phyloP scores from a whole-genome alignment of 208 protist genomes.

The Leishmania amazonensis region DNA sequence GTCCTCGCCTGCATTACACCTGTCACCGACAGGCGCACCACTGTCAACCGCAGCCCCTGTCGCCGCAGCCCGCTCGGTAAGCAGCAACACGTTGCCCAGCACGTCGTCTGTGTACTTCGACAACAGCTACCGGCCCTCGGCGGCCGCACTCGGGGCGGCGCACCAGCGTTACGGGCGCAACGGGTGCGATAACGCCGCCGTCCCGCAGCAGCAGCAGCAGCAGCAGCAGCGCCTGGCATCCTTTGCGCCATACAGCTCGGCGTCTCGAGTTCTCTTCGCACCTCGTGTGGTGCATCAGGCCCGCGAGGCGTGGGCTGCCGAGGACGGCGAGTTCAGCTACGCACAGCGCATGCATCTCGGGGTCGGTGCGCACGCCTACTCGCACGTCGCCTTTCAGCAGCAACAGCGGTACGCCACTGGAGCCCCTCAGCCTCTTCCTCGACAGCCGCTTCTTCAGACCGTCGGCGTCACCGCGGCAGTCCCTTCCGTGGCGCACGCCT shows the following conservation, averaged over 20 bases:
- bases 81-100: constrained; percentile 18
- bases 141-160: background rate
- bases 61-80: constrained; percentile 4
- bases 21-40: background rate
- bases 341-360: background rate
- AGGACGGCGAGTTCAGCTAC: background rate
- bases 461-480: background rate
- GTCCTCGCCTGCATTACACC: background rate
- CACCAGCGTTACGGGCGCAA: background rate
- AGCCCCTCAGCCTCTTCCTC: background rate
- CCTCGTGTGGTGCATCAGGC: background rate
- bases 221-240: background rate
- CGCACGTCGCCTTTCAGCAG: background rate
- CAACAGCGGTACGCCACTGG: background rate
- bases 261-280: constrained; percentile 3
- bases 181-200: background rate
- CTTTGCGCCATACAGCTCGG: background rate
- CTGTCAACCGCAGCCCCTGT: background rate
- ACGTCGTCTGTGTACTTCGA: constrained; percentile 35
- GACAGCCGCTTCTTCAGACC: background rate
- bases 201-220: background rate
- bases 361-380: background rate
- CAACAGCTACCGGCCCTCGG: background rate
- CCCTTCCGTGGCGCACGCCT: constrained; percentile 6
- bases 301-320: background rate